Base-by-base conservation (phyloP, 805 yeast species). In the Hanseniaspora guilliermondii region DNA sequence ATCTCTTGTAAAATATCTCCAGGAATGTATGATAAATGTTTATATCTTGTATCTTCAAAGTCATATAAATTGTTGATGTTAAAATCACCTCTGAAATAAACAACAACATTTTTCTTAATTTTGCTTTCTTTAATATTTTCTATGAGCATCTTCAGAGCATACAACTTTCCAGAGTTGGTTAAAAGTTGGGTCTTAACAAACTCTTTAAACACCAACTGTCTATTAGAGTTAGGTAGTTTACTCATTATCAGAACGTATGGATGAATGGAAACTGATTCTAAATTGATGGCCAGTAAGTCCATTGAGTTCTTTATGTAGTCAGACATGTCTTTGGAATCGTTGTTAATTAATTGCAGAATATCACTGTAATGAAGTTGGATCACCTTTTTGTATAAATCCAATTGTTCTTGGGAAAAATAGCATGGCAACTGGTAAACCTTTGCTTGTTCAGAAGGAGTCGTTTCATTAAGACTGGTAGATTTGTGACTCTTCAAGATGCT, bases 321-420 rank as follows among this genome's bases (percentile, higher is more conserved):
- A 30, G 44, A 36, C 16, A 45, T 44, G 11, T 52, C 49, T 4
- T 25, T 33, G 16, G 36, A 32, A 4, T 36, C 33, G n/a, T 37
- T 52, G 39, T 52, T 52, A 70, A 35, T 70, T 68, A 1, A 74
- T 69, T 64, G 87, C 95, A 63, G 86, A 88, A 91, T 87, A 64
- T 89, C 97, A 35, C 91, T 80, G 65, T 89, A 91, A 68, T 91
- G 97, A 40, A 88, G 72, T 1, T 95, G 85, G 12, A 91, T 85
- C 32, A 93, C 88, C 64, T 88, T 96, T 66, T 91, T 95, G 11
- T 89, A 86, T 52, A 91, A 73, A 62, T 88, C 93, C 62, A 82
- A 83, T 65, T 91, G 97, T 60, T 85, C 85, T 58, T 84, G 87
- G 53, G 83, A 78, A 80, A 88, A 78, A 3, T 95, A 89, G 6